phyloP scores from a whole-genome alignment of 2,329 filamentous ascomycete species.

The Xylogone sp. region DNA sequence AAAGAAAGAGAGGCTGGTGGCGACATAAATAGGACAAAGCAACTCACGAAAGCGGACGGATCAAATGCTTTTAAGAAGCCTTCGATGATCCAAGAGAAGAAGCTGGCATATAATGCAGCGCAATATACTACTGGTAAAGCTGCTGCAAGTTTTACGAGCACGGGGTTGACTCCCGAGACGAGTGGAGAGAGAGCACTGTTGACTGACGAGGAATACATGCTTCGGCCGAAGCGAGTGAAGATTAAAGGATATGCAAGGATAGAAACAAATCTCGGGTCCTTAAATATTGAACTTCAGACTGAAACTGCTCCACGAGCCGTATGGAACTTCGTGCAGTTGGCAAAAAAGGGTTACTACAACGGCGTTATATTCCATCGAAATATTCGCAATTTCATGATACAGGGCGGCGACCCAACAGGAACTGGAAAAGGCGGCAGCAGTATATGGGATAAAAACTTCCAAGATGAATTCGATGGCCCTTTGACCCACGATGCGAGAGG shows the following conservation, averaged over 20 bases:
- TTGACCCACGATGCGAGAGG: slow-evolving; percentile 79
- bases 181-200: slow-evolving; percentile 81
- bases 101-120: slow-evolving; percentile 76
- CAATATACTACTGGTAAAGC: slow-evolving; percentile 86
- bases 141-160: slow-evolving; percentile 92
- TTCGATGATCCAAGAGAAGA: slow-evolving; percentile 52
- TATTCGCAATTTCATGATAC: slow-evolving; percentile 96
- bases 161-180: slow-evolving; percentile 87
- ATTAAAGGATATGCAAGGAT: slow-evolving; percentile 89
- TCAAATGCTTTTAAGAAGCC: slow-evolving; percentile 29
- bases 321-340: slow-evolving; percentile 91
- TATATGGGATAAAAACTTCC: slow-evolving; percentile 92
- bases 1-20: slow-evolving; percentile 62
- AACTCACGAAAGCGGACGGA: slow-evolving; percentile 33
- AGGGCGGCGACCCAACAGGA: slow-evolving; percentile 90
- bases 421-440: slow-evolving; percentile 87
- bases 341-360: slow-evolving; percentile 87
- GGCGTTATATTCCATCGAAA: slow-evolving; percentile 86
- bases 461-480: slow-evolving; percentile 89
- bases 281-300: slow-evolving; percentile 86
- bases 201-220: slow-evolving; percentile 94
- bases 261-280: slow-evolving; percentile 76
- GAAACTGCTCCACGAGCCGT: slow-evolving; percentile 90
- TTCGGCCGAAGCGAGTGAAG: slow-evolving; percentile 85
- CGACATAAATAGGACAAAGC: slow-evolving; percentile 49